A percentile compares a stretch with the other conserved stretches of the same genome.
Evolutionary conservation across 495 filamentous ascomycete species (phyloP).

Genomic region (Penicillium canariense): DNA sequence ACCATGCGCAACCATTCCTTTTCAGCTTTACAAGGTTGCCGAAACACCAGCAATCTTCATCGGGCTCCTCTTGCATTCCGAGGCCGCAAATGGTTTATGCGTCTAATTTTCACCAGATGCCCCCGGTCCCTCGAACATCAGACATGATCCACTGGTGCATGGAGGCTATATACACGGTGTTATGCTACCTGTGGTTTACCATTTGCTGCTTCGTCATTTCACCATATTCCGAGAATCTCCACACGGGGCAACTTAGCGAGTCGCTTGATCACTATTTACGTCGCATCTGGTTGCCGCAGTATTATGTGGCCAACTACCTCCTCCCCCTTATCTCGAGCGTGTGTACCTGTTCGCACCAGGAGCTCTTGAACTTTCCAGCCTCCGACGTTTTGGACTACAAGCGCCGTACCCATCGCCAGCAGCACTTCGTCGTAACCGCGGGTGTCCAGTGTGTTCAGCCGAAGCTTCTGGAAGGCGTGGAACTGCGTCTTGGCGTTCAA

Average conservation of each 20-base stretch:
- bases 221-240: slow-evolving; percentile 20
- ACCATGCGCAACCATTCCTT: slow-evolving; percentile 45
- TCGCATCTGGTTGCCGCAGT: slow-evolving; percentile 44
- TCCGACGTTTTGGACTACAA: slow-evolving; percentile 48
- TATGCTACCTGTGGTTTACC: slow-evolving; percentile 50
- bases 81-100: slow-evolving; percentile 43
- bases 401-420: slow-evolving; percentile 39
- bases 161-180: slow-evolving; percentile 36
- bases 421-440: slow-evolving; percentile 47
- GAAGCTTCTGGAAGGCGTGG: slow-evolving; percentile 33
- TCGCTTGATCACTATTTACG: slow-evolving; percentile 41
- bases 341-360: slow-evolving; percentile 50
- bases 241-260: slow-evolving; percentile 24
- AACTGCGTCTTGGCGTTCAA: slow-evolving; percentile 13
- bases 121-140: slow-evolving; percentile 29
- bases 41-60: slow-evolving; percentile 11
- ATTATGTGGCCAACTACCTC: slow-evolving; percentile 44
- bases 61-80: slow-evolving; percentile 11
- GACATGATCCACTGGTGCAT: slow-evolving; percentile 30
- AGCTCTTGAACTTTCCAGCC: slow-evolving; percentile 51
- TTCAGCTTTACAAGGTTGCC: slow-evolving; percentile 31
- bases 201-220: slow-evolving; percentile 44
- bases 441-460: slow-evolving; percentile 47
- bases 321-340: slow-evolving; percentile 53
- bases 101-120: slow-evolving; percentile 48